Percentiles rank a stretch among this genome's conserved stretches.
These are phyloP conservation scores for Phytophthora pseudosyringae DNA, from an alignment of 352 stramenopile species.

Conservation along the genomic window DNA sequence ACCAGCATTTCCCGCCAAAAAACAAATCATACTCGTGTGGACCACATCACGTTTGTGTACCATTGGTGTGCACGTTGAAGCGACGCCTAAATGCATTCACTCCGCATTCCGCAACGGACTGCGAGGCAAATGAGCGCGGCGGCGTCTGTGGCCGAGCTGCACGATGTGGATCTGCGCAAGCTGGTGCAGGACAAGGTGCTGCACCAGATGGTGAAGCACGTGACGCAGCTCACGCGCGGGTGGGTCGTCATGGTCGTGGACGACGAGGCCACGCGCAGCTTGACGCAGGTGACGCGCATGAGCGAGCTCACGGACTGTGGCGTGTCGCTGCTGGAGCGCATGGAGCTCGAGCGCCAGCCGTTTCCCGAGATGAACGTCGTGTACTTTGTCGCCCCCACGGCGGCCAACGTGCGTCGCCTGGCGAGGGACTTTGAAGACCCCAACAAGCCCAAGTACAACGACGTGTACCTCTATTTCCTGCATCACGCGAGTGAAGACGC, in stretches of 20 bases:
- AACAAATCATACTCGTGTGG: conserved; percentile 9
- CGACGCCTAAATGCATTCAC: conserved; percentile 16
- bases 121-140: neutral
- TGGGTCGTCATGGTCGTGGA: conserved; percentile 97
- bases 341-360: conserved; percentile 95
- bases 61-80: conserved; percentile 6
- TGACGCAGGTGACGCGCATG: conserved; percentile 96
- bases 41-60: neutral
- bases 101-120: conserved; percentile 19
- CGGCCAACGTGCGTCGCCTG: conserved; percentile 84
- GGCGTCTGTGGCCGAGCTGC: conserved; percentile 24
- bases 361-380: conserved; percentile 97
- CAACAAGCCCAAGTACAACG: conserved; percentile 92
- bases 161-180: conserved; percentile 75
- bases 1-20: conserved; percentile 41
- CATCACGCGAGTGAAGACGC: conserved; percentile 76
- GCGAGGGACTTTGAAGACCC: conserved; percentile 83
- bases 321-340: conserved; percentile 96
- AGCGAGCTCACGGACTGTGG: conserved; percentile 98
- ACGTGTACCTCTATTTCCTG: conserved; percentile 96
- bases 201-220: conserved; percentile 84
- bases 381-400: conserved; percentile 94
- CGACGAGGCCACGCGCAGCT: conserved; percentile 91
- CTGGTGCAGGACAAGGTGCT: conserved; percentile 85
- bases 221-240: conserved; percentile 73